Evolutionary conservation across 768 basidiomycete species (phyloP), one percentile per base, ranked within the genome.

Genomic region (Russula sp.): DNA sequence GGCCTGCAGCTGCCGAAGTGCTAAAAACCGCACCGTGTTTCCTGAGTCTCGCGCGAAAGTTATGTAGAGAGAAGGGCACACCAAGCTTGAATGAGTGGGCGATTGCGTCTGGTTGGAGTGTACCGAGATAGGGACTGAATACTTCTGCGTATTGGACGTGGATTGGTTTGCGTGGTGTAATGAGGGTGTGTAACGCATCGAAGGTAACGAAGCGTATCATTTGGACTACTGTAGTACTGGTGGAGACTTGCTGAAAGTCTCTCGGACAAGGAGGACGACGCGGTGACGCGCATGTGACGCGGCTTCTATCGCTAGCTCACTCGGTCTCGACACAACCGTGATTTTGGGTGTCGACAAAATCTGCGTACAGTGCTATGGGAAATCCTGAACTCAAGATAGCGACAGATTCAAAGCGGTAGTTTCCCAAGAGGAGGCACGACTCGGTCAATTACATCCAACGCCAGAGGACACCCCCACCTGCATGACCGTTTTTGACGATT

Each of bases 401-500:
- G 44, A 52, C 30, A 80, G 84, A 70, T 83, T 84, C 75, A 76
- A 84, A 67, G 81, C 78, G 11, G 79, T 79, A 1, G 80, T 89
- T 50, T 79, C 79, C 70, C 84, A 94, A 73, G 92, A 94, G 73
- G 83, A 83, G 62, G 82, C 77, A 13, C 83, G 86, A 67, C 79
- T 93, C 38, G 80, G 79, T 50, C 77, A 76, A 55, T 76, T 89
- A 18, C 85, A 94, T 71, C 92, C 92, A 8, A 88, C 86, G 0
- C 74, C 83, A 18, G 87, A 86, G 6, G 93, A 95, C 64, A 83
- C 92, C 40, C 94, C 94, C 24, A 80, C 85, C 67, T 97, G 94
- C 74, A 82, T 91, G 76, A 84, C 78, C 56, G 78, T 91, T 14
- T 83, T 93, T 60, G 88, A 91, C 71, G 81, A 81, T 26, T 90